Percentiles rank a stretch among this genome's conserved stretches.
Conservation (phyloP, 108 stramenopile genomes). For the Thalassiosira profunda region DNA sequence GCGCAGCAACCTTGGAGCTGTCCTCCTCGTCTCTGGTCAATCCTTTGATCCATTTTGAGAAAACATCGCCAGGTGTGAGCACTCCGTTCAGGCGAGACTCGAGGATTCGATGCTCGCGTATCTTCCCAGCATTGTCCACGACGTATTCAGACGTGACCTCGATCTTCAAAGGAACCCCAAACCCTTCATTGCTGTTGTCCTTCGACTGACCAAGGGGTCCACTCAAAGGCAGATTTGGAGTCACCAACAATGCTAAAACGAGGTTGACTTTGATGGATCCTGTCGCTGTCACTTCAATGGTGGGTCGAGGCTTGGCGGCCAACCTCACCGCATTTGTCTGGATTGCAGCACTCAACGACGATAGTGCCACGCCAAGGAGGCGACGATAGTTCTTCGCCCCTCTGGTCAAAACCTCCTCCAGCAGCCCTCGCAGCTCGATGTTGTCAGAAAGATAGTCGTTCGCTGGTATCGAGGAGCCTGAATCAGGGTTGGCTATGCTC, state of each 20-base stretch:
- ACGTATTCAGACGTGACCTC: conserved; percentile 66
- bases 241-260: conserved; percentile 44
- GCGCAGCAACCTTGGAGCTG: conserved; percentile 3
- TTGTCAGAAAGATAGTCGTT: conserved; percentile 45
- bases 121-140: conserved; percentile 54
- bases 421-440: conserved; percentile 69
- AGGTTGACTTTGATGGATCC: conserved; percentile 52
- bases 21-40: conserved; percentile 22
- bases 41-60: conserved; percentile 61
- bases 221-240: conserved; percentile 26
- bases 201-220: conserved; percentile 16
- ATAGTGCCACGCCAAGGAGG: conserved; percentile 44
- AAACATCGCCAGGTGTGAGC: conserved; percentile 72
- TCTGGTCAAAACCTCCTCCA: conserved; percentile 60
- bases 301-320: conserved; percentile 38
- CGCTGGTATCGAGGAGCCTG: conserved; percentile 37
- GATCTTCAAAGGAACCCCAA: conserved; percentile 61
- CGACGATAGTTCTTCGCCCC: conserved; percentile 56
- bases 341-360: conserved; percentile 50
- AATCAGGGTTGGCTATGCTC: conserved; percentile 33
- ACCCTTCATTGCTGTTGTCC: conserved; percentile 13
- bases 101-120: conserved; percentile 62
- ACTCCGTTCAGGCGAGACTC: conserved; percentile 82
- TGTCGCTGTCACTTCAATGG: conserved; percentile 45
- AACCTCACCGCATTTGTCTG: conserved; percentile 41